phyloP scores from a whole-genome alignment of 2,329 filamentous ascomycete species.

The Hypoxylon sp. region DNA sequence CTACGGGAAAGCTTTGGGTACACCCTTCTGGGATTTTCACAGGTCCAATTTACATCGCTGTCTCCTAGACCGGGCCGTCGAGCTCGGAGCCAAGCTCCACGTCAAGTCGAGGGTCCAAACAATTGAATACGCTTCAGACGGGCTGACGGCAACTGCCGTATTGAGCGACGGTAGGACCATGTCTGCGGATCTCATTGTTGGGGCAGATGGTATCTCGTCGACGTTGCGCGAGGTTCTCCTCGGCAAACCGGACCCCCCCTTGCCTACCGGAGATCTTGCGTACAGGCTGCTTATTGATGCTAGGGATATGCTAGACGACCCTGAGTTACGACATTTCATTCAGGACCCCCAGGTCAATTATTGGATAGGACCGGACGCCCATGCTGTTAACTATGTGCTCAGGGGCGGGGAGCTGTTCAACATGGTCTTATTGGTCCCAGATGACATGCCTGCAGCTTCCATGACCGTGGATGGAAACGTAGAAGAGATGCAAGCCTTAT shows the following conservation, averaged over 20 bases:
- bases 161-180: conserved; percentile 56
- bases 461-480: conserved; percentile 56
- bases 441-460: conserved; percentile 62
- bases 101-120: conserved; percentile 61
- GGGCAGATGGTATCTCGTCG: conserved; percentile 64
- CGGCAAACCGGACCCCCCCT: conserved; percentile 61
- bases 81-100: conserved; percentile 63
- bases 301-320: conserved; percentile 62
- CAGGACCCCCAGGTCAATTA: conserved; percentile 65
- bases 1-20: conserved; percentile 54
- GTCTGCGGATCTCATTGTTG: conserved; percentile 62
- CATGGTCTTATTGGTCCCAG: conserved; percentile 66
- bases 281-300: conserved; percentile 64
- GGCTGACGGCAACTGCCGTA: conserved; percentile 57
- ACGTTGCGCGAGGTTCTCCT: conserved; percentile 62
- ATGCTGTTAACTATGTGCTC: conserved; percentile 67
- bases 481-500: conserved; percentile 62
- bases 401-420: conserved; percentile 65
- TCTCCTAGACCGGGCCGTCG: conserved; percentile 62
- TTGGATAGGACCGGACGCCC: conserved; percentile 66
- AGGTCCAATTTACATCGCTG: conserved; percentile 66
- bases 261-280: conserved; percentile 65
- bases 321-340: conserved; percentile 61
- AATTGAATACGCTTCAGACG: conserved; percentile 56
- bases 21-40: conserved; percentile 69